Conservation (phyloP, 2,329 filamentous ascomycete genomes). For the Cladophialophora psammophila region DNA sequence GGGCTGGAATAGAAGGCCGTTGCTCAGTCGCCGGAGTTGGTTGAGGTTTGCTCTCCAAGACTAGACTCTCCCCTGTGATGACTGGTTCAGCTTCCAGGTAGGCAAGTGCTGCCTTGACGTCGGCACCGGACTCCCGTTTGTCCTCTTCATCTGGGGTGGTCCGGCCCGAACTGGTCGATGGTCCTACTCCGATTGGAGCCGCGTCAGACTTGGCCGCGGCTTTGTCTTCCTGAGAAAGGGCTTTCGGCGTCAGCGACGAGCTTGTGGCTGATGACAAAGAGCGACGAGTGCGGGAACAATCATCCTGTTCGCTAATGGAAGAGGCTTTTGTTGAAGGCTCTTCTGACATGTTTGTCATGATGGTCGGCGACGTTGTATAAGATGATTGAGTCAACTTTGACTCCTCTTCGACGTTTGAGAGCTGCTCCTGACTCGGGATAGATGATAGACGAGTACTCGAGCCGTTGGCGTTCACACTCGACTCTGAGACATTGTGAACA, state of each 20-base stretch:
- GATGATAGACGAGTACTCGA: conserved; percentile 25
- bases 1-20: background rate
- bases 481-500: conserved; percentile 26
- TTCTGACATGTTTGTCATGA: conserved; percentile 40
- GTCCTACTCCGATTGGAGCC: background rate
- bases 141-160: conserved; percentile 1
- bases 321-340: conserved; percentile 46
- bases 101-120: conserved; percentile 9
- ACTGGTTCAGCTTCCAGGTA: conserved; percentile 12
- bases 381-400: conserved; percentile 44
- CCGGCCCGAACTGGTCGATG: conserved; percentile 3
- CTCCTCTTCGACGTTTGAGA: conserved; percentile 34
- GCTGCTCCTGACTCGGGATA: conserved; percentile 31
- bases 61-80: background rate
- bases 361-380: conserved; percentile 41
- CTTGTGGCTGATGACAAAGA: conserved; percentile 39
- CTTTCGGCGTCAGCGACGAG: conserved; percentile 39
- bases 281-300: conserved; percentile 26
- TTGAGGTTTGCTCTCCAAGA: conserved; percentile 1
- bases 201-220: background rate
- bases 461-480: conserved; percentile 20
- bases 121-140: background rate
- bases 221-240: conserved; percentile 29
- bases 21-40: background rate
- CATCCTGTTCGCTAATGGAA: conserved; percentile 44